Evolutionary conservation across 305 asterid genomes (phyloP).

Genomic region (Solanum hybrid): DNA sequence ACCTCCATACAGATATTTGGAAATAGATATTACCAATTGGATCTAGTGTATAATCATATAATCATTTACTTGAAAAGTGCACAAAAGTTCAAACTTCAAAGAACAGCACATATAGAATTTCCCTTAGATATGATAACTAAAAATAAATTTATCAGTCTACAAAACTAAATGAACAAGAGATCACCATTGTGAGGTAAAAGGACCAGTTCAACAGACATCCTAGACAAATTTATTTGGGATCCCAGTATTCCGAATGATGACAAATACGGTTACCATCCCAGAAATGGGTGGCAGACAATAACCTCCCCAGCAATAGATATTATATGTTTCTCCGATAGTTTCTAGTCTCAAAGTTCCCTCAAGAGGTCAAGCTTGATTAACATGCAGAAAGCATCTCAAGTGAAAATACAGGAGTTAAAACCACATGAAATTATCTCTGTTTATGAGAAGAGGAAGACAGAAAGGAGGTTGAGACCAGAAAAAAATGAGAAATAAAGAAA

Average conservation of each 20-base stretch:
- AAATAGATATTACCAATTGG: background rate
- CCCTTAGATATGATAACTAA: background rate
- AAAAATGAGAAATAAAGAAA: background rate
- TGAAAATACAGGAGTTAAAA: background rate
- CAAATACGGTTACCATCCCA: background rate
- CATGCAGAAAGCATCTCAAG: background rate
- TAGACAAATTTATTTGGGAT: background rate
- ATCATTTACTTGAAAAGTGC: background rate
- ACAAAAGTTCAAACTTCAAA: background rate
- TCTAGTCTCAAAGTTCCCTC: background rate
- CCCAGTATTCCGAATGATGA: background rate
- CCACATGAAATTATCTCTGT: background rate
- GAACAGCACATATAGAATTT: background rate
- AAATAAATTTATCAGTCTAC: background rate
- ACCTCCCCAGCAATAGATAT: background rate
- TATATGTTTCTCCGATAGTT: background rate
- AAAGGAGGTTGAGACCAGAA: background rate
- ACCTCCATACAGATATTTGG: background rate
- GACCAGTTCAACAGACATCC: background rate
- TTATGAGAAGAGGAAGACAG: background rate
- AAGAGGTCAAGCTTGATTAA: background rate
- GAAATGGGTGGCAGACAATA: background rate
- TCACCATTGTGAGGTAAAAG: background rate
- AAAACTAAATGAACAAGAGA: background rate
- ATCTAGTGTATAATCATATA: background rate